Evolutionary conservation across 73 alveolate genomes (phyloP).

Genomic region (Paramecium caudatum): DNA sequence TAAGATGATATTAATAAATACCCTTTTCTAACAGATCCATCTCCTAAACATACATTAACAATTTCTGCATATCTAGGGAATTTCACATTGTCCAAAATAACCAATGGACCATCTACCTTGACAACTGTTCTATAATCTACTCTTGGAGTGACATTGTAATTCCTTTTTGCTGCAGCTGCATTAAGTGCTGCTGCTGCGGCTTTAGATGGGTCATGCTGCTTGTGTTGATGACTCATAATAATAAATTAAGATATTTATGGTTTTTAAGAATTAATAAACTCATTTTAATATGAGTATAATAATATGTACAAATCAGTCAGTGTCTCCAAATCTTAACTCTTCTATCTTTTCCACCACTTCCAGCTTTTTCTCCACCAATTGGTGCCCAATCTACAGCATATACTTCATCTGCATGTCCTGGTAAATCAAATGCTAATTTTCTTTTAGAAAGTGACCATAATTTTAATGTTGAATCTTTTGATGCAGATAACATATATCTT

Average conservation of each 20-base stretch:
- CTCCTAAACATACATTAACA: conserved; percentile 98
- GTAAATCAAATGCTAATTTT: conserved; percentile 92
- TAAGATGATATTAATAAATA: background rate
- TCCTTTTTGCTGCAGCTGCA: conserved; percentile 84
- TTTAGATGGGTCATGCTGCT: conserved; percentile 25
- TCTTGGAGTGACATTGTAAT: conserved; percentile 97
- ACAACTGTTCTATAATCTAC: conserved; percentile 99
- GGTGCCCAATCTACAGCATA: conserved; percentile 99
- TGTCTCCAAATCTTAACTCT: conserved; percentile 97
- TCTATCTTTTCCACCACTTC: conserved; percentile 98
- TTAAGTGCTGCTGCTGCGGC: conserved; percentile 70
- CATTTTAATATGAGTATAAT: background rate
- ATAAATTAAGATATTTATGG: conserved; percentile 43
- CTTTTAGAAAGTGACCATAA: conserved; percentile 96
- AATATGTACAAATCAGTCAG: conserved; percentile 70
- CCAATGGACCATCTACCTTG: conserved; percentile 99
- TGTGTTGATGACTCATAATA: conserved; percentile 56
- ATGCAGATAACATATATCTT: conserved; percentile 94
- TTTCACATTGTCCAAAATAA: conserved; percentile 99
- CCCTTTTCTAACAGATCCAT: conserved; percentile 99
- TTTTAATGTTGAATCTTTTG: conserved; percentile 98
- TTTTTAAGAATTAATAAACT: conserved; percentile 41
- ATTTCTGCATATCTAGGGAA: conserved; percentile 99
- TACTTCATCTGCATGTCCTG: conserved; percentile 97
- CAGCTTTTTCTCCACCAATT: conserved; percentile 97